A percentile compares a stretch with the other conserved stretches of the same genome.
phyloP scores from a whole-genome alignment of 1,284 basidiomycete genomes.

The Cryptococcus deneoformans region DNA sequence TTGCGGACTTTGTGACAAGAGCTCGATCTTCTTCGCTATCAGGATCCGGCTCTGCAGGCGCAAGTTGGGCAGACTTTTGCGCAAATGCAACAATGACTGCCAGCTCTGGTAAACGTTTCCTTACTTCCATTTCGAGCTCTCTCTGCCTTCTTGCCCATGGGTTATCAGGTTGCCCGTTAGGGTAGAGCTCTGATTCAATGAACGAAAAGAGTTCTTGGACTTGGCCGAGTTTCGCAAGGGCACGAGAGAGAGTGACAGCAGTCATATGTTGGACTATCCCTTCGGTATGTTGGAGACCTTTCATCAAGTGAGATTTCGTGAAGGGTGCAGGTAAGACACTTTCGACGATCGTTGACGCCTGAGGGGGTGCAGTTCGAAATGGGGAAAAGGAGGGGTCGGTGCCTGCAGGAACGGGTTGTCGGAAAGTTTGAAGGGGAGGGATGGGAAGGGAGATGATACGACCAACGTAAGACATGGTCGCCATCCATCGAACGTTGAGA shows the following conservation, averaged over 20 bases:
- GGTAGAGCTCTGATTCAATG: conserved; percentile 55
- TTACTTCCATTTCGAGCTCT: conserved; percentile 72
- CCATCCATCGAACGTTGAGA: conserved; percentile 83
- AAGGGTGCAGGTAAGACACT: conserved; percentile 71
- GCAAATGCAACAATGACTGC: conserved; percentile 76
- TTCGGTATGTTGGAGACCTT: conserved; percentile 68
- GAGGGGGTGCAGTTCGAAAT: conserved; percentile 65
- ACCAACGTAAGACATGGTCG: conserved; percentile 77
- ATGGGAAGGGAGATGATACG: conserved; percentile 59
- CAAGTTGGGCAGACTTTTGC: conserved; percentile 53
- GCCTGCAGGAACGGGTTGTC: conserved; percentile 32
- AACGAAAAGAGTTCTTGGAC: conserved; percentile 57
- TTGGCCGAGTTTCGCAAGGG: conserved; percentile 64
- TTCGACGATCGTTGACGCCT: conserved; percentile 64
- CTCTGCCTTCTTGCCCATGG: conserved; percentile 63
- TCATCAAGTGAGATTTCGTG: conserved; percentile 68
- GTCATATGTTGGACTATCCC: conserved; percentile 79
- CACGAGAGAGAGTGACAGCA: conserved; percentile 68
- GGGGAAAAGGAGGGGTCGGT: conserved; percentile 18
- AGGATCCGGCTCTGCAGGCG: conserved; percentile 42
- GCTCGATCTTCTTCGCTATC: conserved; percentile 36
- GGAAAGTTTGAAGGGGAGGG: conserved; percentile 61
- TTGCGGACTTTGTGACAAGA: conserved; percentile 48
- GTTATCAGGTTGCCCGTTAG: conserved; percentile 53
- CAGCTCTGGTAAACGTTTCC: conserved; percentile 75